Conservation (phyloP, 2,329 filamentous ascomycete species). For the Pleurostoma richardsiae region DNA sequence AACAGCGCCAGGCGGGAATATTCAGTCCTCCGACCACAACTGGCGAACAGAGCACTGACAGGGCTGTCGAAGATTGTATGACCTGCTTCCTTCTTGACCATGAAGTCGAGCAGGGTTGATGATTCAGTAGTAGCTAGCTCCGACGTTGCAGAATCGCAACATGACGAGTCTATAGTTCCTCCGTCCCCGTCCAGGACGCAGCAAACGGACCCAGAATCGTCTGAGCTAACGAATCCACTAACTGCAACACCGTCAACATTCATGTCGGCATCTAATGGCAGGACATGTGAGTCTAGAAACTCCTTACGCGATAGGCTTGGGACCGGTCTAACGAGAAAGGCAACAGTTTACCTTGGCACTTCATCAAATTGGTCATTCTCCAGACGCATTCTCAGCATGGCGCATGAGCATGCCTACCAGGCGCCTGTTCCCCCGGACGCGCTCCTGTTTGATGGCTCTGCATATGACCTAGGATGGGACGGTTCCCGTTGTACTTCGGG, state of each 20-base stretch:
- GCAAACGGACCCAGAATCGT: neutral
- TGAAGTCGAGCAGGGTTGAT: no score
- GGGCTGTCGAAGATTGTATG: neutral
- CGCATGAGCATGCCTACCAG: constrained; percentile 39
- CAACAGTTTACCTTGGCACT: constrained; percentile 44
- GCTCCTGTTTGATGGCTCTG: constrained; percentile 43
- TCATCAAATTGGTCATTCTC: constrained; percentile 54
- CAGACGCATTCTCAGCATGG: constrained; percentile 40
- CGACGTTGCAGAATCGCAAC: no score
- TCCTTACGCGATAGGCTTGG: neutral
- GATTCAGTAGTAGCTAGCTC: no score
- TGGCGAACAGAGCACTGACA: neutral
- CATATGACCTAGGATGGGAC: constrained; percentile 48
- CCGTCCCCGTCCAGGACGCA: neutral
- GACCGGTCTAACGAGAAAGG: constrained; percentile 1
- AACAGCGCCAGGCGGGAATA: constrained; percentile 1
- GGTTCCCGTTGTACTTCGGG: constrained; percentile 14
- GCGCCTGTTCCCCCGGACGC: constrained; percentile 33
- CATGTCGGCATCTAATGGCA: constrained; percentile 31
- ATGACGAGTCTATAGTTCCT: neutral
- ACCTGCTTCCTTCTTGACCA: no score
- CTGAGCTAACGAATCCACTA: constrained; percentile 1
- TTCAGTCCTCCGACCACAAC: neutral
- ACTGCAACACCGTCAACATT: constrained; percentile 39
- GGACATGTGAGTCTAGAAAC: constrained; percentile 30